Percentiles rank a stretch among this genome's conserved stretches.
Evolutionary conservation across 768 basidiomycete species (phyloP).

Genomic region (Tricholoma terreum): DNA sequence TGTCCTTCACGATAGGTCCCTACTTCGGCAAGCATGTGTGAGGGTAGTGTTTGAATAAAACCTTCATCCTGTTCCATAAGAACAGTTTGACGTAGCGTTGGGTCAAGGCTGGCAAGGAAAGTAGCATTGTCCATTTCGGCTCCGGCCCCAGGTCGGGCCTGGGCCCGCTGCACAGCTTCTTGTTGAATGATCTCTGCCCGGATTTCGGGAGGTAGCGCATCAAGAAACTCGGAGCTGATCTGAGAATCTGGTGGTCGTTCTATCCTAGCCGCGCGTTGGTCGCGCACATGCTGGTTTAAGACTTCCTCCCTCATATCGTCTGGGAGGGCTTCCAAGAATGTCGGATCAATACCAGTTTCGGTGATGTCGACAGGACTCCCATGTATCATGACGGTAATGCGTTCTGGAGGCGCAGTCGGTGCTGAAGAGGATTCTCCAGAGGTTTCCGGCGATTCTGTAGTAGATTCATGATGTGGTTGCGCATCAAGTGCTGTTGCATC

Average conservation of each 20-base stretch:
- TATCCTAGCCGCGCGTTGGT: slow-evolving; percentile 75
- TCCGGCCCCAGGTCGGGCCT: slow-evolving; percentile 52
- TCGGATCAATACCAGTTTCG: slow-evolving; percentile 96
- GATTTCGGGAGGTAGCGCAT: slow-evolving; percentile 94
- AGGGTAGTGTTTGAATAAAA: slow-evolving; percentile 76
- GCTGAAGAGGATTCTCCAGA: slow-evolving; percentile 20
- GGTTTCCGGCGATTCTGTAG: slow-evolving; percentile 16
- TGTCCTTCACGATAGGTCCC: slow-evolving; percentile 63
- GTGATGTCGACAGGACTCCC: slow-evolving; percentile 96
- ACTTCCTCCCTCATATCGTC: slow-evolving; percentile 99
- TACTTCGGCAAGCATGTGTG: slow-evolving; percentile 85
- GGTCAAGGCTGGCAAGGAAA: slow-evolving; percentile 91
- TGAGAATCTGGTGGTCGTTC: slow-evolving; percentile 79
- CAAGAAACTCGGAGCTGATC: slow-evolving; percentile 93
- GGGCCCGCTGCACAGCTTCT: slow-evolving; percentile 81
- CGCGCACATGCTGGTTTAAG: slow-evolving; percentile 93
- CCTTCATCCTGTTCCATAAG: slow-evolving; percentile 86
- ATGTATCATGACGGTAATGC: slow-evolving; percentile 88
- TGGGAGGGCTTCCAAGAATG: slow-evolving; percentile 94
- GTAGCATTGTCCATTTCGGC: slow-evolving; percentile 85
- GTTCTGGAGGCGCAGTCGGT: slow-evolving; percentile 39
- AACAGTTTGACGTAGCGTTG: slow-evolving; percentile 85
- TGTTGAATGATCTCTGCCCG: slow-evolving; percentile 97
- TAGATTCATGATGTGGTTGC: slow-evolving; percentile 6
- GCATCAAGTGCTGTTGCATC: slow-evolving; percentile 32